Evolutionary conservation across 345 rosid genomes (phyloP), one percentile per base, ranked within the genome.

Genomic region (Eucalyptus sp.): DNA sequence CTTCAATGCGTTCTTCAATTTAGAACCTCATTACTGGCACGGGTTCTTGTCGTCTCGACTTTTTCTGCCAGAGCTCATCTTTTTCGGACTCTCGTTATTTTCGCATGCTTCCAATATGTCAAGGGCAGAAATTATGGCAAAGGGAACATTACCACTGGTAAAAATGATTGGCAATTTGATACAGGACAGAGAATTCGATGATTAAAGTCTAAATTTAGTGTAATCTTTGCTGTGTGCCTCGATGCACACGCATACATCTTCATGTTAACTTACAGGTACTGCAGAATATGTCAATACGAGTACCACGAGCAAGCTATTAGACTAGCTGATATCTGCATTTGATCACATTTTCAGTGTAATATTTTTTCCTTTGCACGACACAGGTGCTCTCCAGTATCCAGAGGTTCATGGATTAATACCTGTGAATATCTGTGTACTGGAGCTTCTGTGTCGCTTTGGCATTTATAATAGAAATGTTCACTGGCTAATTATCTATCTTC

Each of bases 1-100:
- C 94, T 98, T 98, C 80, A 92, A 98, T 87, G 99, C 98, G 0
- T 98, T 98, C 89, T 97, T 98, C 87, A 93, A 97, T 90, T 90
- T 98, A 89, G 92, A 97, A 89, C 98, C 99, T 81, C 97, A 56
- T 89, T 96, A 97, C 92, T 97, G 99, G 99, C 99, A 97, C 12
- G 99, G 98, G 13, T 98, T 98, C 94, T 92, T 98, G 93, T 98
- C 99, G 7, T 98, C 99, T 6, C 92, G 99, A 86, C 90, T 98
- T 92, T 95, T 98, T 90, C 97, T 98, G 22, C 98, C 99, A 0
- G 97, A 98, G 86, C 94, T 98, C 84, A 17, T 97, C 90, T 84
- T 93, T 91, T 98, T 98, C 3, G 99, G 99, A 89, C 95, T 98
- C 62, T 94, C 99, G 0, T 92, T 97, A 79, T 98, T 98, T 92